Evolutionary conservation across 2,329 filamentous ascomycete species (phyloP), one percentile per base, ranked within the genome.

Genomic region (Fusarium burgessii): DNA sequence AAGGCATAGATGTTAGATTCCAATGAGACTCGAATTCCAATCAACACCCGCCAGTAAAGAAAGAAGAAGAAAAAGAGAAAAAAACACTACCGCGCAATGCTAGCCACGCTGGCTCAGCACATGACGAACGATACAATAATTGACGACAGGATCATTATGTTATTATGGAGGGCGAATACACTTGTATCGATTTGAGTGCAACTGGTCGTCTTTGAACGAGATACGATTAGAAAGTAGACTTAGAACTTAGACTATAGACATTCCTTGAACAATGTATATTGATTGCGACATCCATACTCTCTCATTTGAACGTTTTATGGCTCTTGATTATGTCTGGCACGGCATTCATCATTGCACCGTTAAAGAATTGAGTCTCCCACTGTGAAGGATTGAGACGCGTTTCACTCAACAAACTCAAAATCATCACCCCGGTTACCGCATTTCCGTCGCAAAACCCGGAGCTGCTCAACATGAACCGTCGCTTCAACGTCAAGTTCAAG

Each of bases 1-100:
- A 67, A 67, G 64, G 54, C 64, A 68, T 70, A 70, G 68, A 68
- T 66, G 27, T 62, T 66, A 66, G 63, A 66, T 66, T 61, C 63
- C 63, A 66, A 66, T 62, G 64, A 67, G 46, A 67, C 64, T 32
- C 56, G 56, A 62, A 67, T 67, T 68, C 62, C 64, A 18, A 67
- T 67, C 64, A 67, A 67, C 64, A 67, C 62, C 35, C 64, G 64
- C 62, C 56, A 67, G 57, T 68, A 50, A 35, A 62, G 46, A 33
- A 32, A 9, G 23, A 29, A 29, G 29, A 29, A 29, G 7, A 29
- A 25, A 11, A 46, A 29, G 42, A 9, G 20, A 50, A 11, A 20
- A 49, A 36, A n/a, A 36, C 20, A 38, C 32, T 29, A 29, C 33
- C 13, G 33, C 20, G 29, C 15, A 20, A 29, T 25, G 42, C 27